A percentile compares a stretch with the other conserved stretches of the same genome.
Conservation (phyloP, 345 rosid species). For the Euphorbia pulcherrima region DNA sequence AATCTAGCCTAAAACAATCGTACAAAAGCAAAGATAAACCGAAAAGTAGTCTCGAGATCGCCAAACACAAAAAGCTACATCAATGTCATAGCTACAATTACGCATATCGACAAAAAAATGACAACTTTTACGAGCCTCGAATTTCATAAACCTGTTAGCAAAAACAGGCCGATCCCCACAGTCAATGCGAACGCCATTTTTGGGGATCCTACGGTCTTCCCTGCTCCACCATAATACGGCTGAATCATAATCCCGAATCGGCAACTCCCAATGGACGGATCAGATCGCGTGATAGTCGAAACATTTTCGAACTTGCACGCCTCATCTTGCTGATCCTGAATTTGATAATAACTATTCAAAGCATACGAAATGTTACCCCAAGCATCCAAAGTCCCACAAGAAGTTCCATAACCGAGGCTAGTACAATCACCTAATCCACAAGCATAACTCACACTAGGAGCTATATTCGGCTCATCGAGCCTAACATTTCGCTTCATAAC, state of each 20-base stretch:
- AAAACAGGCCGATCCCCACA: slow-evolving; percentile 27
- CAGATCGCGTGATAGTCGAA: slow-evolving; percentile 45
- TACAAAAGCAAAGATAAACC: background rate
- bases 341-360: slow-evolving; percentile 87
- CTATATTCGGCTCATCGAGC: slow-evolving; percentile 63
- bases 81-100: slow-evolving; percentile 9
- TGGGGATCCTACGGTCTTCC: slow-evolving; percentile 8
- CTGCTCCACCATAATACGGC: slow-evolving; percentile 60
- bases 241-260: slow-evolving; percentile 61
- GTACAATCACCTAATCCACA: slow-evolving; percentile 83
- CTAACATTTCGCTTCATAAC: slow-evolving; percentile 57
- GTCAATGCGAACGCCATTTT: slow-evolving; percentile 21
- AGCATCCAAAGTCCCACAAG: slow-evolving; percentile 59
- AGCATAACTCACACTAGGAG: slow-evolving; percentile 70
- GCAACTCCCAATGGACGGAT: slow-evolving; percentile 64
- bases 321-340: slow-evolving; percentile 54
- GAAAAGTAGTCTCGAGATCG: slow-evolving; percentile 1
- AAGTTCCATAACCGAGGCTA: slow-evolving; percentile 78
- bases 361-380: slow-evolving; percentile 75
- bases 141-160: slow-evolving; percentile 32
- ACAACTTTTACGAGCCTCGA: slow-evolving; percentile 12
- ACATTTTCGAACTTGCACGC: slow-evolving; percentile 82
- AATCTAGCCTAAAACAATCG: background rate
- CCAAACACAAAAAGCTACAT: background rate
- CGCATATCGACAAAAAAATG: slow-evolving; percentile 18